Percentiles rank a stretch among this genome's conserved stretches.
phyloP scores from a whole-genome alignment of 1,284 basidiomycete genomes.

The Ganoderma leucocontextum region DNA sequence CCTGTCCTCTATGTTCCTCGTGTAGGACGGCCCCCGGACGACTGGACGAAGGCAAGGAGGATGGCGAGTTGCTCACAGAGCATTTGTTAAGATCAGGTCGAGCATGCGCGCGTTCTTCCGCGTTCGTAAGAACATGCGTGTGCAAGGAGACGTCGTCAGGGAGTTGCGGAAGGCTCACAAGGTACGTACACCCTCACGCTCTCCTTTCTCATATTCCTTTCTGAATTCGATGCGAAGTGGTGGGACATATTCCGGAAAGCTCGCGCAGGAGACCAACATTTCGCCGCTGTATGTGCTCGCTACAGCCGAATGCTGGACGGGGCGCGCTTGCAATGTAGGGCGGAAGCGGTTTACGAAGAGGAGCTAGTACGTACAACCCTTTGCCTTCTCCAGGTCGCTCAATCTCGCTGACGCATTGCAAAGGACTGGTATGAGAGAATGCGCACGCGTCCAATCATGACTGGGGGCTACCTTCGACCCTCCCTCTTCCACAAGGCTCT shows the following conservation, averaged over 20 bases:
- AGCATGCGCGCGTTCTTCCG: conserved; percentile 66
- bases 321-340: conserved; percentile 58
- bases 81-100: conserved; percentile 56
- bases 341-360: conserved; percentile 53
- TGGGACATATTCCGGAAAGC: conserved; percentile 65
- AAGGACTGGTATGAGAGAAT: conserved; percentile 62
- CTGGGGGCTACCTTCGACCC: conserved; percentile 71
- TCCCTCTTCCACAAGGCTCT: conserved; percentile 71
- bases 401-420: background rate
- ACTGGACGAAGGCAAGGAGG: background rate
- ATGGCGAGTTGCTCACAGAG: conserved; percentile 2
- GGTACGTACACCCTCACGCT: conserved; percentile 55
- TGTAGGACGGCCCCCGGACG: background rate
- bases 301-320: conserved; percentile 63
- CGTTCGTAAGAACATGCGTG: conserved; percentile 51
- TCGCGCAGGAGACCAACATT: conserved; percentile 56
- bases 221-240: conserved; percentile 55
- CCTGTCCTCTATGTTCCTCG: background rate
- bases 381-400: background rate
- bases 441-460: conserved; percentile 67
- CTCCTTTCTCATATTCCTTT: conserved; percentile 37
- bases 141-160: conserved; percentile 31
- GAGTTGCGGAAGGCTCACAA: conserved; percentile 49
- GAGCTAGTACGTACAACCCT: conserved; percentile 56
- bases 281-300: conserved; percentile 55